Conservation (phyloP, 2,329 filamentous ascomycete genomes). For the Alternaria tenuissima region DNA sequence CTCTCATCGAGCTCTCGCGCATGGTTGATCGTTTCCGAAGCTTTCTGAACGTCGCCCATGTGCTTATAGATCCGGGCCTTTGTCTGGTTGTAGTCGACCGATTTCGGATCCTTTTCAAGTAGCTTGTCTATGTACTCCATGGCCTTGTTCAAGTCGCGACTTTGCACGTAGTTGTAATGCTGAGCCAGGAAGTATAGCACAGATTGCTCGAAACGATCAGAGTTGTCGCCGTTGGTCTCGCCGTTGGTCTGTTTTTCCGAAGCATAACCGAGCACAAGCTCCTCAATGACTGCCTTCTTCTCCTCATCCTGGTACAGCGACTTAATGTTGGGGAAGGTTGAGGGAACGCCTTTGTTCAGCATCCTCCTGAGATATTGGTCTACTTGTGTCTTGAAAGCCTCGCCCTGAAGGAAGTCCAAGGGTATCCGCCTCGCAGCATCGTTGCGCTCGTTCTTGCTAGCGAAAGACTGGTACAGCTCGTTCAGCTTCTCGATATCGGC, state of each 20-base stretch:
- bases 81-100: slow-evolving; percentile 92
- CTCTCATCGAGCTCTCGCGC: slow-evolving; percentile 85
- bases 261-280: slow-evolving; percentile 81
- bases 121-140: slow-evolving; percentile 83
- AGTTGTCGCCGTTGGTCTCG: slow-evolving; percentile 61
- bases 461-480: slow-evolving; percentile 82
- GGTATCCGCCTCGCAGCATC: slow-evolving; percentile 88
- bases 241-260: slow-evolving; percentile 64
- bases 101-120: slow-evolving; percentile 78
- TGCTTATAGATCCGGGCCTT: slow-evolving; percentile 97
- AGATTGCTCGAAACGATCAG: slow-evolving; percentile 73
- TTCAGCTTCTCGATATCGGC: slow-evolving; percentile 74
- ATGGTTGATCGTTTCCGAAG: slow-evolving; percentile 86
- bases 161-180: slow-evolving; percentile 93
- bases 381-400: slow-evolving; percentile 80
- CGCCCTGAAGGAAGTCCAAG: slow-evolving; percentile 82
- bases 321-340: slow-evolving; percentile 96
- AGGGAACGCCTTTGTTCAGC: slow-evolving; percentile 92
- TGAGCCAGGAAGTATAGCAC: slow-evolving; percentile 94
- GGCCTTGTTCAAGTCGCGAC: slow-evolving; percentile 83
- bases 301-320: slow-evolving; percentile 80
- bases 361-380: slow-evolving; percentile 82
- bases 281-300: slow-evolving; percentile 80
- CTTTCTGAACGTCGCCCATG: slow-evolving; percentile 77
- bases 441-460: slow-evolving; percentile 79